A percentile compares a stretch with the other conserved stretches of the same genome.
These are phyloP conservation scores for Cryptomeria japonica DNA, from an alignment of 75 land plant species.

Conservation along the genomic window DNA sequence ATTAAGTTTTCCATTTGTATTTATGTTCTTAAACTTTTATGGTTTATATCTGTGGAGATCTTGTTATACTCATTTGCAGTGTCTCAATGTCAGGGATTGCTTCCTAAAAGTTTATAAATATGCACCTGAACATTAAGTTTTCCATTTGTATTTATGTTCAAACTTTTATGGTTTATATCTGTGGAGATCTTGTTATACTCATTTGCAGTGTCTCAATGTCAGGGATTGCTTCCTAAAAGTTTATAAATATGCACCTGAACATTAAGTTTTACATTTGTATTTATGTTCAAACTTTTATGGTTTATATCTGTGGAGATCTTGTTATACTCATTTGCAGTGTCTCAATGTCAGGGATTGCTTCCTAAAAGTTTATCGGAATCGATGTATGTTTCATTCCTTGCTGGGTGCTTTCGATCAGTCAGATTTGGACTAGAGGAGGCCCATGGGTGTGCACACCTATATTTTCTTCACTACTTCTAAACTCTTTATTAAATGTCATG, in stretches of 20 bases:
- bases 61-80: neutral
- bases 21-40: neutral
- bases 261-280: neutral
- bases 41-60: neutral
- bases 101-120: constrained; percentile 59
- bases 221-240: constrained; percentile 44
- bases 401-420: constrained; percentile 96
- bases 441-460: constrained; percentile 70
- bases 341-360: constrained; percentile 57
- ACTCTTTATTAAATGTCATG: neutral
- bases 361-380: constrained; percentile 57
- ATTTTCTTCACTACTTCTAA: neutral
- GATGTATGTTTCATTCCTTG: constrained; percentile 97
- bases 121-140: no score
- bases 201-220: no score
- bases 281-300: neutral
- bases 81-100: constrained; percentile 49
- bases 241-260: no score
- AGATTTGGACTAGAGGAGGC: constrained; percentile 94
- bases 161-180: no score
- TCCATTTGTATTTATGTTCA: no score
- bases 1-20: neutral
- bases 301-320: neutral
- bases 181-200: no score
- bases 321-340: neutral